Evolutionary conservation across 2,329 filamentous ascomycete genomes (phyloP), one percentile per base, ranked within the genome.

Genomic region (Penicillium sp.): DNA sequence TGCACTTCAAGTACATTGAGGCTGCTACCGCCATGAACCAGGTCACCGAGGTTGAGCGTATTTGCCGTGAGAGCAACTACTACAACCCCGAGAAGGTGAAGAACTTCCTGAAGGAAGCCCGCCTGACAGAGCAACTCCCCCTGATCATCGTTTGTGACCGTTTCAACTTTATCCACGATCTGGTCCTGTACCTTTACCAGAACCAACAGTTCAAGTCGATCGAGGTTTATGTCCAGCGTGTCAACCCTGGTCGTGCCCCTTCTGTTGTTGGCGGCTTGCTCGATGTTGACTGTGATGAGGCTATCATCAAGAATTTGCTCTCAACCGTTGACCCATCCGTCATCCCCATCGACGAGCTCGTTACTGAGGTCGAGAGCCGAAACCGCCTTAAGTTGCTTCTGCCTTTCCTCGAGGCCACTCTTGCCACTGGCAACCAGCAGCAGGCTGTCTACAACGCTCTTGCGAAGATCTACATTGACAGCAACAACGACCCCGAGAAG

Each of bases 121-220:
- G 88, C 65, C 82, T 99, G 44, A 87, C 89, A 2, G 94, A 99
- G 76, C 93, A 97, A 79, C 83, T 99, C 43, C 94, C 94, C 43
- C 82, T 99, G 54, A 99, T 99, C 78, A 97, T 97, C 68, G 92
- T 99, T 58, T 99, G 96, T 78, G 94, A 99, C 73, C 91, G 93
- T n/a, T 97, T 96, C 84, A 96, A 97, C 81, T 96, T 99, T 71
- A 91, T 97, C 42, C 94, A 99, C 72, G 94, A 99, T 71, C 79
- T 99, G 71, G 91, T 99, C 44, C 84, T 99, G 23, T 97, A 94
- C 78, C 86, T 99, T 9, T 99, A 99, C 82, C 94, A 97, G 82
- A 96, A 96, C 78, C 93, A 99, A 78, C 93, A 97, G 73, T 99
- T 97, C 84, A 92, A 96, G 80, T 96, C 94, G 1, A 99, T 99